Percentiles rank a stretch among this genome's conserved stretches.
These are phyloP conservation scores for Zostera marina DNA, from an alignment of 116 monocot genomes.

Conservation along the genomic window DNA sequence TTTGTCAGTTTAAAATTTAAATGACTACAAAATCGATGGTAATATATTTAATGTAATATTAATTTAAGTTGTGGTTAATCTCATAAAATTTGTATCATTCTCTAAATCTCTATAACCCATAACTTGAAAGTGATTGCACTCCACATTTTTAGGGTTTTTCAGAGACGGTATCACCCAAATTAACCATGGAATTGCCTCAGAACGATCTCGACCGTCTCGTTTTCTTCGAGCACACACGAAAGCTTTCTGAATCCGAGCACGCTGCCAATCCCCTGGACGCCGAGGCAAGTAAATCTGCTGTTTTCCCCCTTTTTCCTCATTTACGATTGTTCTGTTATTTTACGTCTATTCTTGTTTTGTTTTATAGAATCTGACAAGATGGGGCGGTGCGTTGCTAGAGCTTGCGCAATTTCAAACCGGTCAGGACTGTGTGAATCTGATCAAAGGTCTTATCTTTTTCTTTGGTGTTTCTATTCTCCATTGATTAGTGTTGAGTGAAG, in stretches of 20 bases:
- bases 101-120: too few species aligned
- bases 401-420: conserved; percentile 66
- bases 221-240: conserved; percentile 59
- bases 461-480: not conserved
- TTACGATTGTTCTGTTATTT: not conserved
- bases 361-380: conserved; percentile 68
- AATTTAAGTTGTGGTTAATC: too few species aligned
- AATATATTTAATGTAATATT: too few species aligned
- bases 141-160: too few species aligned
- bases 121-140: too few species aligned
- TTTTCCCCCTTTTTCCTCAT: not conserved
- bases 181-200: conserved; percentile 11
- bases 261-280: conserved; percentile 55
- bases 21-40: too few species aligned
- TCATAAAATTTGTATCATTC: too few species aligned
- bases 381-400: conserved; percentile 87
- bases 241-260: conserved; percentile 43
- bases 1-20: too few species aligned
- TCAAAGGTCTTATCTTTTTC: conserved; percentile 33
- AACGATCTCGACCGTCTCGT: conserved; percentile 48
- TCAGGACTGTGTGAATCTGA: conserved; percentile 31
- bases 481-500: not conserved
- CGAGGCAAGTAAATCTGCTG: conserved; percentile 20
- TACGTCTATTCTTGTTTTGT: not conserved
- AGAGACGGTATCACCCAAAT: too few species aligned